Conservation (phyloP, 2,329 filamentous ascomycete species). For the Gliomastix tumulicola region DNA sequence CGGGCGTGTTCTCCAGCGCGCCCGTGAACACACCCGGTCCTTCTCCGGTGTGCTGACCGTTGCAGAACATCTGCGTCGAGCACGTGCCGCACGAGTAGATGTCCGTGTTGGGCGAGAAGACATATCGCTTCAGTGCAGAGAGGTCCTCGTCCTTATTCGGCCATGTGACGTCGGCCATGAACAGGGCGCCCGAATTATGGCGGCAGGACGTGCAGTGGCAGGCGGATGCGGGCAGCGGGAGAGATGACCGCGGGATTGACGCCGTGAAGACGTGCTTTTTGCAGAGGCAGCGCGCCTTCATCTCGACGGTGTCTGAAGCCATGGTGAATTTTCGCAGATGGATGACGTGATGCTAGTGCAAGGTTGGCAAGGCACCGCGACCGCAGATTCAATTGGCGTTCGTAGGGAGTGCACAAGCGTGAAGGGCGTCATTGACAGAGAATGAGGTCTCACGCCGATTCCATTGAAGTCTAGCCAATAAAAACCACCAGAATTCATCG, state of each 20-base stretch:
- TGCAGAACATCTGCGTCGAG: not conserved
- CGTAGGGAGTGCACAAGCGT: no score
- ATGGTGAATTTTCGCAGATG: no score
- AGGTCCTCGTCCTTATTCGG: not conserved
- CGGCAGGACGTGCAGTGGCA: conserved; percentile 1
- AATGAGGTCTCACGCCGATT: no score
- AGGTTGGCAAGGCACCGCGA: no score
- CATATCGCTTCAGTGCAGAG: not conserved
- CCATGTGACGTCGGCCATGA: not conserved
- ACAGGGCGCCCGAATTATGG: not conserved
- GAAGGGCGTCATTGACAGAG: no score
- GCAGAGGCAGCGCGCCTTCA: not conserved
- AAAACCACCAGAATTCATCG: no score
- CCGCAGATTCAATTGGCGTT: no score
- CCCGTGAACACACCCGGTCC: not conserved
- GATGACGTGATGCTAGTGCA: no score
- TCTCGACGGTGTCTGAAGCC: no score
- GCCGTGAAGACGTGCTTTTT: not conserved
- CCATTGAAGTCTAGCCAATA: no score
- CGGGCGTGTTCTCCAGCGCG: not conserved
- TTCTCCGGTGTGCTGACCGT: not conserved
- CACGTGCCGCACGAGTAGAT: not conserved
- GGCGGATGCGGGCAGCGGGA: not conserved
- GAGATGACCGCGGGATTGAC: not conserved
- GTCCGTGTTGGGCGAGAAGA: not conserved